These are phyloP conservation scores for Atkinsonella hypoxylon DNA, from an alignment of 2,329 filamentous ascomycete genomes.

Conservation along the genomic window DNA sequence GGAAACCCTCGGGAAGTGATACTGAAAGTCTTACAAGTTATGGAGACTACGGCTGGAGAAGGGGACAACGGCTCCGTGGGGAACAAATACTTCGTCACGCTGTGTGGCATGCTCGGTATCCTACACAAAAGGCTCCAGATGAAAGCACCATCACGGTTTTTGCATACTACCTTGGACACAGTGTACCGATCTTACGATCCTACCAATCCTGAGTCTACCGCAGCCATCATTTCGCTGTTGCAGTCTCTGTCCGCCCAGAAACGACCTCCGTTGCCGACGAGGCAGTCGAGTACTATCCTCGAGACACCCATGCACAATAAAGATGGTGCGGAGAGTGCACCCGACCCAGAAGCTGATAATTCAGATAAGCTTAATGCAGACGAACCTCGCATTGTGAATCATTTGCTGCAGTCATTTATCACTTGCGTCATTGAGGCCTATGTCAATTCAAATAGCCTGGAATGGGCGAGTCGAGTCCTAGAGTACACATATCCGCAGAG, in stretches of 20 bases:
- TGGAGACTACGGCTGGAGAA: conserved; percentile 39
- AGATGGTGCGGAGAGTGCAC: conserved; percentile 42
- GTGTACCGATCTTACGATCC: conserved; percentile 54
- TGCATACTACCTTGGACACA: conserved; percentile 64
- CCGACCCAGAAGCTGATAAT: conserved; percentile 45
- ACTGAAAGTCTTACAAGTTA: conserved; percentile 63
- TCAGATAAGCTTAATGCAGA: conserved; percentile 28
- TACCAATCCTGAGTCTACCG: conserved; percentile 54
- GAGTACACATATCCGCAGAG: conserved; percentile 57
- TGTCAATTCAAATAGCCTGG: conserved; percentile 46
- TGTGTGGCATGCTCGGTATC: conserved; percentile 61
- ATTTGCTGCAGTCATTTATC: conserved; percentile 63
- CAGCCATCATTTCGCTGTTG: conserved; percentile 57
- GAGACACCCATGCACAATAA: conserved; percentile 44
- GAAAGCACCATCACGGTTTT: conserved; percentile 65
- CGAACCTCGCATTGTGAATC: conserved; percentile 50
- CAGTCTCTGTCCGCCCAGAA: conserved; percentile 56
- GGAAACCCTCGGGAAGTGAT: conserved; percentile 76
- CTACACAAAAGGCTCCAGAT: conserved; percentile 65
- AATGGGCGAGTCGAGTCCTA: conserved; percentile 52
- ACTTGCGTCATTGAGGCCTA: conserved; percentile 67
- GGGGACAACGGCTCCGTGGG: conserved; percentile 25
- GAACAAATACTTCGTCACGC: conserved; percentile 48
- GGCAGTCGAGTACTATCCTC: conserved; percentile 45
- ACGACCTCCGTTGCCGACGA: conserved; percentile 48